Conservation (phyloP, 768 basidiomycete genomes). For the Pisolithus marmoratus region DNA sequence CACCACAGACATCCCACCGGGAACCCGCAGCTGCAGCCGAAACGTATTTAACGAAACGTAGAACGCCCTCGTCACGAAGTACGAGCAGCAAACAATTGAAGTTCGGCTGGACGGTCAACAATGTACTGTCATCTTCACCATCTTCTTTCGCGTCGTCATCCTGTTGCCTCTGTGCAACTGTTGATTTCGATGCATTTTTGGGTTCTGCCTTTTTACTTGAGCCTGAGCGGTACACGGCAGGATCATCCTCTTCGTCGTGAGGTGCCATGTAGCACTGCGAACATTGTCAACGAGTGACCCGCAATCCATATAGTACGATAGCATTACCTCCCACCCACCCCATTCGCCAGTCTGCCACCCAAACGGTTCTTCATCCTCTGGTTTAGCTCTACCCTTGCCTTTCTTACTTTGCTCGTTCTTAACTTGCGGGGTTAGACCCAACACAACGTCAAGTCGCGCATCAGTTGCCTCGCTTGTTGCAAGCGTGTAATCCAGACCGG, state of each 20-base stretch:
- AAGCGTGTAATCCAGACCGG: slow-evolving; percentile 92
- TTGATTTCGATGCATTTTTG: slow-evolving; percentile 11
- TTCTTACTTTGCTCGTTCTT: slow-evolving; percentile 16
- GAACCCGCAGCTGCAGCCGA: slow-evolving; percentile 85
- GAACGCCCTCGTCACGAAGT: slow-evolving; percentile 85
- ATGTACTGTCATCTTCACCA: slow-evolving; percentile 69
- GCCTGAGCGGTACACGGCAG: slow-evolving; percentile 80
- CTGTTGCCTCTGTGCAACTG: slow-evolving; percentile 10
- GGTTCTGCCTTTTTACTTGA: slow-evolving; percentile 34
- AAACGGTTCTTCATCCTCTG: slow-evolving; percentile 26
- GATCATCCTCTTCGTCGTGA: slow-evolving; percentile 92
- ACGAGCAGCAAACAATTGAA: slow-evolving; percentile 90
- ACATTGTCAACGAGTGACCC: not conserved
- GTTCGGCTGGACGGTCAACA: slow-evolving; percentile 81
- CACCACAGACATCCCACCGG: slow-evolving; percentile 89
- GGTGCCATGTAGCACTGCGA: slow-evolving; percentile 88
- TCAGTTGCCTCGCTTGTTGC: slow-evolving; percentile 83
- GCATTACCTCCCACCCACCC: slow-evolving; percentile 90
- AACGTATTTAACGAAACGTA: slow-evolving; percentile 95
- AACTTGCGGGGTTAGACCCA: slow-evolving; percentile 76
- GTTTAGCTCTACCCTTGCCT: slow-evolving; percentile 27
- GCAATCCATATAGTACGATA: not conserved
- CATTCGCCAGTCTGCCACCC: slow-evolving; percentile 73
- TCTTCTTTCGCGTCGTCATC: slow-evolving; percentile 16
- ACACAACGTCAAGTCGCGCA: slow-evolving; percentile 76